Percentiles rank a stretch among this genome's conserved stretches.
These are phyloP conservation scores for Septoria linicola DNA, from an alignment of 2,329 filamentous ascomycete species.

Conservation along the genomic window DNA sequence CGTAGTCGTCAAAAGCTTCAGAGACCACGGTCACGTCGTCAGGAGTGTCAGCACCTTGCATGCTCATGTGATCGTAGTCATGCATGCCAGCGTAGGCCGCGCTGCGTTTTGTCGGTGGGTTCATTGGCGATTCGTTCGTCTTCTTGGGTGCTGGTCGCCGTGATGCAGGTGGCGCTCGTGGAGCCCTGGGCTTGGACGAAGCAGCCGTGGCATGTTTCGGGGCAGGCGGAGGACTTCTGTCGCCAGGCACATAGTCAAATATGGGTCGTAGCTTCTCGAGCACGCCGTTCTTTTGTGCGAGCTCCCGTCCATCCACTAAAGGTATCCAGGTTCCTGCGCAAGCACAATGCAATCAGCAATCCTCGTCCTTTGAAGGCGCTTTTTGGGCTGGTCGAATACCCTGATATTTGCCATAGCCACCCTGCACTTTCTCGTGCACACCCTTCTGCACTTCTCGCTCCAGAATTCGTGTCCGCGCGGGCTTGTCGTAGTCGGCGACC, in stretches of 20 bases:
- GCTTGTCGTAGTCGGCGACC: slow-evolving; percentile 95
- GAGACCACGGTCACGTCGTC: slow-evolving; percentile 82
- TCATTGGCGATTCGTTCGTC: slow-evolving; percentile 39
- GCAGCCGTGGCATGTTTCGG: slow-evolving; percentile 77
- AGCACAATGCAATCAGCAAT: slow-evolving; percentile 14
- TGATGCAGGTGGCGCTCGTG: slow-evolving; percentile 48
- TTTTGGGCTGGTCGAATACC: slow-evolving; percentile 50
- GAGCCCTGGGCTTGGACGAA: slow-evolving; percentile 74
- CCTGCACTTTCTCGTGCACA: slow-evolving; percentile 94
- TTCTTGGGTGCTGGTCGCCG: slow-evolving; percentile 27
- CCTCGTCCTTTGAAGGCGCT: background rate
- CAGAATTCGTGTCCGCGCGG: slow-evolving; percentile 87
- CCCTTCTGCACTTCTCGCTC: slow-evolving; percentile 97
- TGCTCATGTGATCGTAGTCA: slow-evolving; percentile 33
- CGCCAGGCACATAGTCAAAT: slow-evolving; percentile 83
- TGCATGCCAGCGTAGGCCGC: slow-evolving; percentile 57
- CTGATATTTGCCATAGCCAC: slow-evolving; percentile 98
- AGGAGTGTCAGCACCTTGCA: slow-evolving; percentile 66
- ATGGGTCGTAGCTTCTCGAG: slow-evolving; percentile 80
- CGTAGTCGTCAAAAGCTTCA: slow-evolving; percentile 80
- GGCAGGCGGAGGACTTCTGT: slow-evolving; percentile 85
- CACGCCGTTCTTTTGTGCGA: slow-evolving; percentile 84
- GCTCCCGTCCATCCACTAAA: slow-evolving; percentile 71
- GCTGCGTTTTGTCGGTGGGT: slow-evolving; percentile 43
- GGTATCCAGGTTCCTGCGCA: slow-evolving; percentile 88